Base-by-base conservation (phyloP, 805 yeast genomes). In the Metschnikowia continentalis region DNA sequence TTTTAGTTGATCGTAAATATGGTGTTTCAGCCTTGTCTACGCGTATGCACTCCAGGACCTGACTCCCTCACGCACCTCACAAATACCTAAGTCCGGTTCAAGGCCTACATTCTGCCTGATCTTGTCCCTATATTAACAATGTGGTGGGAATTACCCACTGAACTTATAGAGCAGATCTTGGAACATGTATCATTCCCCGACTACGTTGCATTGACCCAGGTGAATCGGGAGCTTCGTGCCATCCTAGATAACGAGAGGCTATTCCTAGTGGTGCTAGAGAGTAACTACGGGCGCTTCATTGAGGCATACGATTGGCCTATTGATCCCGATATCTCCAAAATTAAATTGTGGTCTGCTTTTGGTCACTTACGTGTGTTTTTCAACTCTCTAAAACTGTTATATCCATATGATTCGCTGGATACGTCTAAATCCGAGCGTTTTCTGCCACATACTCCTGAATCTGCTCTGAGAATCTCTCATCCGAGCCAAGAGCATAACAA, bases 111-210 rank as follows among this genome's bases (percentile, higher is more conserved):
- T 38, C 19, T 13, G 23, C 45, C 45, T 8, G 10, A 23, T 19
- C 14, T 32, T 22, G 19, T 14, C n/a, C 23, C 14, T 10, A 15
- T 20, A 32, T 26, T 17, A 6, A 11, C 15, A 30, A 53, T 52
- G 58, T 56, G 59, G 57, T 55, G 57, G 59, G 42, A 30, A 19
- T 53, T 57, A 8, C 59, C 59, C 42, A 30, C 48, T 20, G 60
- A 57, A 41, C 30, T 57, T 30, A 41, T 48, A 13, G 54, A 55
- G 32, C 41, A 42, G 8, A 51, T 57, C 35, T 42, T 57, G 37
- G 40, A 26, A 14, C 39, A 35, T 15, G 33, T 54, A 3, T 50
- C 54, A 1, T 50, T 54, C 8, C 48, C 46, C 13, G 59, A 54
- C 26, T 54, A 50, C 35, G 58, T 56, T 11, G 50, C 53, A 7